Evolutionary conservation across 2,329 filamentous ascomycete genomes (phyloP).

Genomic region (Aspergillus bombycis): DNA sequence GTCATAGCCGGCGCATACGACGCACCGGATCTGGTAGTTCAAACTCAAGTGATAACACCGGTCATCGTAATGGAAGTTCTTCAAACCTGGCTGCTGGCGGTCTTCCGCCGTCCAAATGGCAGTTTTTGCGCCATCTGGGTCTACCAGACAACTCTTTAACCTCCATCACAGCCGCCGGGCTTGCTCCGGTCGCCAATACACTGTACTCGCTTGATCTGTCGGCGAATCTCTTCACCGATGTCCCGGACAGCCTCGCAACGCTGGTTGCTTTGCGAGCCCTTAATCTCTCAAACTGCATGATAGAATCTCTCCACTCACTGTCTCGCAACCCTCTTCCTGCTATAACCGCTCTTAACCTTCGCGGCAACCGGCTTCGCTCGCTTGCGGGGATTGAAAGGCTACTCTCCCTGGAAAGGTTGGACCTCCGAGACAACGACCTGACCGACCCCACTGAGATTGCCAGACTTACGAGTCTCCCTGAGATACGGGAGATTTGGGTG

Average conservation of each 20-base stretch:
- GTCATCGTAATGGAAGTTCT: conserved; percentile 65
- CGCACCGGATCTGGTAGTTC: conserved; percentile 92
- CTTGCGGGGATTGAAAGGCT: conserved; percentile 89
- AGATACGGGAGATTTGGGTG: conserved; percentile 91
- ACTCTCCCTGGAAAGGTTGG: conserved; percentile 83
- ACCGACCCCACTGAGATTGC: conserved; percentile 91
- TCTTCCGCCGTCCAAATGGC: conserved; percentile 87
- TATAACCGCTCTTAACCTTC: conserved; percentile 88
- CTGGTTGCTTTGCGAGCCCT: conserved; percentile 86
- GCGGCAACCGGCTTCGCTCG: conserved; percentile 83
- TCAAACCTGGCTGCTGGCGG: conserved; percentile 75
- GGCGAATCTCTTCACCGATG: conserved; percentile 88
- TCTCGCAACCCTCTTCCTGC: conserved; percentile 82
- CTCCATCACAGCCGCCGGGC: conserved; percentile 71
- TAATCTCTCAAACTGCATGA: conserved; percentile 97
- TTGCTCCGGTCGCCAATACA: conserved; percentile 82
- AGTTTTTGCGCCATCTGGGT: conserved; percentile 88
- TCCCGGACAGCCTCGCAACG: conserved; percentile 86
- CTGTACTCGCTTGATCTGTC: conserved; percentile 92
- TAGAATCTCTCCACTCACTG: conserved; percentile 87
- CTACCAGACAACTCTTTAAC: conserved; percentile 90
- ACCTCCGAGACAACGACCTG: conserved; percentile 86
- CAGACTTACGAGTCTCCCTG: conserved; percentile 84
- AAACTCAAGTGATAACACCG: conserved; percentile 70
- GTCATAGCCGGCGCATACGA: conserved; percentile 73